A percentile compares a stretch with the other conserved stretches of the same genome.
Evolutionary conservation across 257 asterid genomes (phyloP).

Genomic region (Solanum sparsipilum): DNA sequence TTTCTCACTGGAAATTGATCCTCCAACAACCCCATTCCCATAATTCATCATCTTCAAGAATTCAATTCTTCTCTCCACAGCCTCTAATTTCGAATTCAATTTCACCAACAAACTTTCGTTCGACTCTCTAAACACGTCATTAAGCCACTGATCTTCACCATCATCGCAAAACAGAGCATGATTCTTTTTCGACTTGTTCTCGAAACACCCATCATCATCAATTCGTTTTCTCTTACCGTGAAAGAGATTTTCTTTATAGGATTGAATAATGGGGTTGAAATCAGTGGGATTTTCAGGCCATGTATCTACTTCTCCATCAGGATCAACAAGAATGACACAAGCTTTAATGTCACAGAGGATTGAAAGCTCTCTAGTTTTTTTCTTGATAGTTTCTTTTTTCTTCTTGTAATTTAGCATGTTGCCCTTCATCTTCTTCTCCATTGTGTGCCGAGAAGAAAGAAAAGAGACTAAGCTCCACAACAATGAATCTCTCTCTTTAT

Average conservation of each 20-base stretch:
- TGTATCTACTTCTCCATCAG: background rate
- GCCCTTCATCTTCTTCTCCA: background rate
- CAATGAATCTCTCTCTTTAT: background rate
- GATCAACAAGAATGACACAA: background rate
- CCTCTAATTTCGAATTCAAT: background rate
- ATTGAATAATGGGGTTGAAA: background rate
- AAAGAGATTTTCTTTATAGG: background rate
- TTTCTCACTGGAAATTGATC: background rate
- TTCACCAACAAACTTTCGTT: background rate
- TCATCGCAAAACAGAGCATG: background rate
- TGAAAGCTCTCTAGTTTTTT: slow-evolving; percentile 1
- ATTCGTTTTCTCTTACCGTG: background rate
- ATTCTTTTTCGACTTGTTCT: background rate
- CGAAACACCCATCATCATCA: background rate
- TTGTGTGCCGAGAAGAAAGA: background rate
- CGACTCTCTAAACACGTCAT: background rate
- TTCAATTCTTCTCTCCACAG: background rate
- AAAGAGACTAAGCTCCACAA: background rate
- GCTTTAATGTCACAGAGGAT: slow-evolving; percentile 3
- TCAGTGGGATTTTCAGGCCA: slow-evolving; percentile 12
- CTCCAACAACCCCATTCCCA: background rate
- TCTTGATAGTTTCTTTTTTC: background rate
- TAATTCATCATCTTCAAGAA: background rate
- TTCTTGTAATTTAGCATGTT: background rate
- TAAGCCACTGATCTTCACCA: background rate